A percentile compares a stretch with the other conserved stretches of the same genome.
phyloP scores from a whole-genome alignment of 1,284 basidiomycete genomes.

The Ganoderma leucocontextum region DNA sequence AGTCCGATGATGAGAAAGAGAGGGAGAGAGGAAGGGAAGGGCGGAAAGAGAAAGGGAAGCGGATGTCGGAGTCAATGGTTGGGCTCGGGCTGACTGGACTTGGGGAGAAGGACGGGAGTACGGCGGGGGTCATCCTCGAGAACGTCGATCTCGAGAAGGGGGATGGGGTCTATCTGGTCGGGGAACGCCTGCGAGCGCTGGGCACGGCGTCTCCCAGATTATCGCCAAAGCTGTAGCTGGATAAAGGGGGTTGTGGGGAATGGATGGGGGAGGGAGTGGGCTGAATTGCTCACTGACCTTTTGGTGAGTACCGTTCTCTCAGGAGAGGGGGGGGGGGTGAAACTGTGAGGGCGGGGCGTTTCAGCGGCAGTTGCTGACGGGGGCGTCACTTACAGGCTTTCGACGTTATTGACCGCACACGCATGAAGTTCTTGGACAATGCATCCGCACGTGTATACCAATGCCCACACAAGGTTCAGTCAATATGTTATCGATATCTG shows the following conservation, averaged over 20 bases:
- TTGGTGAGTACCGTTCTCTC: background rate
- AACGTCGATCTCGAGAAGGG: slow-evolving; percentile 37
- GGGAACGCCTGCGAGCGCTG: slow-evolving; percentile 24
- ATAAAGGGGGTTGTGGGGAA: background rate
- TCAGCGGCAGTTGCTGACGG: background rate
- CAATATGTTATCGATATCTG: slow-evolving; percentile 18
- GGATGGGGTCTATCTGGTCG: slow-evolving; percentile 28
- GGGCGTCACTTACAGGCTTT: background rate
- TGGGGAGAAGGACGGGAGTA: slow-evolving; percentile 19
- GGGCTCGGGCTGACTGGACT: slow-evolving; percentile 36
- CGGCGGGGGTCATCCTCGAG: slow-evolving; percentile 30
- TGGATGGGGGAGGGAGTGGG: background rate
- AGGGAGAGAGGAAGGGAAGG: slow-evolving; percentile 22
- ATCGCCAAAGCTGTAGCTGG: slow-evolving; percentile 35
- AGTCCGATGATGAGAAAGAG: slow-evolving; percentile 21
- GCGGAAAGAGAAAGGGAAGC: slow-evolving; percentile 23
- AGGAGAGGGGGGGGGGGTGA: background rate
- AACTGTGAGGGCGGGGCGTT: too few species aligned
- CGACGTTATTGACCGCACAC: background rate
- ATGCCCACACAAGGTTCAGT: slow-evolving; percentile 15
- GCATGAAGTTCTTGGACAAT: slow-evolving; percentile 8
- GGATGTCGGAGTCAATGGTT: slow-evolving; percentile 32
- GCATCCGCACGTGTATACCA: slow-evolving; percentile 13
- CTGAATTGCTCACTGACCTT: background rate
- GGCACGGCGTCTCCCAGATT: slow-evolving; percentile 31